These are phyloP conservation scores for Knoxdaviesia proteae DNA, from an alignment of 2,329 filamentous ascomycete species.

Conservation along the genomic window DNA sequence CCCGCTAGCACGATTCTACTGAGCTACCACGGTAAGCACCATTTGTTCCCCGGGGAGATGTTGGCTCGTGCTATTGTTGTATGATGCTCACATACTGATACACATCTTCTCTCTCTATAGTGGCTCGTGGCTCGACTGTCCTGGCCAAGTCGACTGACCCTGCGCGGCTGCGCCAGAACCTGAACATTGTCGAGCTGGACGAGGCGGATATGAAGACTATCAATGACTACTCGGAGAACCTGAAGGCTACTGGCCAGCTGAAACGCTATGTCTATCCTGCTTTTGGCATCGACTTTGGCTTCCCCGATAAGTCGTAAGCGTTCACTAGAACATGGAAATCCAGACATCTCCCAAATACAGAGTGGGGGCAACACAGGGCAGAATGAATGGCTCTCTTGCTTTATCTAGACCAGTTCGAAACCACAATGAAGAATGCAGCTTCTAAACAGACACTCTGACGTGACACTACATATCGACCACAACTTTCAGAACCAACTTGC, in stretches of 20 bases:
- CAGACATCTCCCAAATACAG: background rate
- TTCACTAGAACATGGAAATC: background rate
- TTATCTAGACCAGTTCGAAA: no score
- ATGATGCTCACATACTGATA: slow-evolving; percentile 5
- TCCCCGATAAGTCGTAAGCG: slow-evolving; percentile 39
- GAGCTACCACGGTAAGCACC: slow-evolving; percentile 46
- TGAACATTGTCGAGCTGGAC: slow-evolving; percentile 43
- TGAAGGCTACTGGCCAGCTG: slow-evolving; percentile 28
- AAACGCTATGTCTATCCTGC: slow-evolving; percentile 47
- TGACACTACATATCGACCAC: slow-evolving; percentile 27
- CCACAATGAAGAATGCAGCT: no score
- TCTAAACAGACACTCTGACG: background rate
- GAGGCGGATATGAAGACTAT: slow-evolving; percentile 40
- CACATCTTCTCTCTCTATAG: slow-evolving; percentile 15
- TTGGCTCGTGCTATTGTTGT: no score
- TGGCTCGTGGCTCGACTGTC: slow-evolving; percentile 47
- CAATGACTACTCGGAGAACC: slow-evolving; percentile 28
- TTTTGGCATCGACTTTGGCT: slow-evolving; percentile 48
- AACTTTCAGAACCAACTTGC: slow-evolving; percentile 56
- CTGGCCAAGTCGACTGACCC: slow-evolving; percentile 53
- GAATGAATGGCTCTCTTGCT: background rate
- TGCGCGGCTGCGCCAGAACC: slow-evolving; percentile 48
- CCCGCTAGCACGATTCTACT: slow-evolving; percentile 43
- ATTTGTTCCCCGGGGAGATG: background rate
- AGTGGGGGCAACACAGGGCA: background rate